phyloP scores from a whole-genome alignment of 1,284 basidiomycete species.

The Pisolithus thermaeus region DNA sequence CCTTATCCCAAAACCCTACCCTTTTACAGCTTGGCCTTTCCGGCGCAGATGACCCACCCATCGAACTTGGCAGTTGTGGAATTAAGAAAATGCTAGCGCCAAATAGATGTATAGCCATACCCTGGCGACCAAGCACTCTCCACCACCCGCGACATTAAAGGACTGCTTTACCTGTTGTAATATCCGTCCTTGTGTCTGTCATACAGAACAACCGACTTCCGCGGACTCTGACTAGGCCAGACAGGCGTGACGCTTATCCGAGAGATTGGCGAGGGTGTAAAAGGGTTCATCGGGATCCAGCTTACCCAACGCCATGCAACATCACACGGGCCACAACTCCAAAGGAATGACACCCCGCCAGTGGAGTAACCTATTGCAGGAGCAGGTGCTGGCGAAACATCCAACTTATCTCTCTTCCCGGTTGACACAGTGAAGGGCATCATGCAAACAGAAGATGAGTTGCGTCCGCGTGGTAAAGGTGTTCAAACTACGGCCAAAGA shows the following conservation, averaged over 20 bases:
- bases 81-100: slow-evolving; percentile 89
- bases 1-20: slow-evolving; percentile 40
- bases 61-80: slow-evolving; percentile 95
- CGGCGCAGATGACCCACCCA: slow-evolving; percentile 84
- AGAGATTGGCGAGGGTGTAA: slow-evolving; percentile 85
- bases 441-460: slow-evolving; percentile 94
- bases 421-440: slow-evolving; percentile 94
- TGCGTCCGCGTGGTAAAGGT: too few species aligned
- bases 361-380: slow-evolving; percentile 86
- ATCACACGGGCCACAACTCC: slow-evolving; percentile 17
- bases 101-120: slow-evolving; percentile 18
- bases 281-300: slow-evolving; percentile 67
- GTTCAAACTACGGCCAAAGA: slow-evolving; percentile 51
- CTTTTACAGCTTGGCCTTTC: slow-evolving; percentile 74
- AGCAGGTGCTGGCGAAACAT: slow-evolving; percentile 81
- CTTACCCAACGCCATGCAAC: slow-evolving; percentile 45
- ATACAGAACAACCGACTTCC: slow-evolving; percentile 66
- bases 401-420: slow-evolving; percentile 85
- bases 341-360: slow-evolving; percentile 46
- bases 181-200: slow-evolving; percentile 62
- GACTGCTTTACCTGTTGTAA: slow-evolving; percentile 51
- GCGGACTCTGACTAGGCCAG: slow-evolving; percentile 94
- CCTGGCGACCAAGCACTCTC: slow-evolving; percentile 6
- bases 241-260: slow-evolving; percentile 92
- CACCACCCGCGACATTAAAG: slow-evolving; percentile 4